Percentiles rank a stretch among this genome's conserved stretches.
Evolutionary conservation across 2,329 filamentous ascomycete genomes (phyloP).

Genomic region (Penicillium paneum): DNA sequence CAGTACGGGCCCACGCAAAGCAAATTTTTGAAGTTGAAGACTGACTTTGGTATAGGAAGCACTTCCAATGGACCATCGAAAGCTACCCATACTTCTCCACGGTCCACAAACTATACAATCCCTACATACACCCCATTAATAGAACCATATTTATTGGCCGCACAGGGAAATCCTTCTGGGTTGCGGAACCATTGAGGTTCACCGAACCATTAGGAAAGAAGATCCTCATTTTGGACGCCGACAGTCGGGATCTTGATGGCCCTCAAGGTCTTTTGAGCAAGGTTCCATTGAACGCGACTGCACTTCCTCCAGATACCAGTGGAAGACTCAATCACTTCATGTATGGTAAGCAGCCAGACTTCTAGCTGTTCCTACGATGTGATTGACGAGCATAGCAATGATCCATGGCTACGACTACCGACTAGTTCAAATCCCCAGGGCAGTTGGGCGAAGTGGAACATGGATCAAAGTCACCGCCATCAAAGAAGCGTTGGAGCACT

Average conservation of each 20-base stretch:
- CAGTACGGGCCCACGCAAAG: neutral
- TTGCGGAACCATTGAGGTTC: slow-evolving; percentile 2
- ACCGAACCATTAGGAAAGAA: slow-evolving; percentile 9
- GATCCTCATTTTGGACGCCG: slow-evolving; percentile 17
- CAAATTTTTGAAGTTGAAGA: neutral
- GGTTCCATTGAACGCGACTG: neutral
- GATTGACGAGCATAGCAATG: neutral
- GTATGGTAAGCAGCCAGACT: slow-evolving; percentile 27
- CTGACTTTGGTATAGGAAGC: neutral
- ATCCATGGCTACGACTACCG: slow-evolving; percentile 7
- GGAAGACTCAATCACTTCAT: slow-evolving; percentile 42
- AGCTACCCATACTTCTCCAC: neutral
- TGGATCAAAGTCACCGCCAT: slow-evolving; percentile 48
- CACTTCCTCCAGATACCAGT: slow-evolving; percentile 2
- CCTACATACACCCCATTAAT: neutral
- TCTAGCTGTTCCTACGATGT: neutral
- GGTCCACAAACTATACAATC: neutral
- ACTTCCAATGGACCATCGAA: neutral
- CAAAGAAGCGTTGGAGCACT: slow-evolving; percentile 37
- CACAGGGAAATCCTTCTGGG: slow-evolving; percentile 1
- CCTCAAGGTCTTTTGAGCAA: slow-evolving; percentile 14
- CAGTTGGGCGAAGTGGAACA: slow-evolving; percentile 47
- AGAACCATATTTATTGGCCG: neutral
- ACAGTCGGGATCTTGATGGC: slow-evolving; percentile 13
- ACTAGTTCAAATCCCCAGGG: slow-evolving; percentile 47